Conservation (phyloP, 108 stramenopile species). For the Fistulifera pelliculosa region DNA sequence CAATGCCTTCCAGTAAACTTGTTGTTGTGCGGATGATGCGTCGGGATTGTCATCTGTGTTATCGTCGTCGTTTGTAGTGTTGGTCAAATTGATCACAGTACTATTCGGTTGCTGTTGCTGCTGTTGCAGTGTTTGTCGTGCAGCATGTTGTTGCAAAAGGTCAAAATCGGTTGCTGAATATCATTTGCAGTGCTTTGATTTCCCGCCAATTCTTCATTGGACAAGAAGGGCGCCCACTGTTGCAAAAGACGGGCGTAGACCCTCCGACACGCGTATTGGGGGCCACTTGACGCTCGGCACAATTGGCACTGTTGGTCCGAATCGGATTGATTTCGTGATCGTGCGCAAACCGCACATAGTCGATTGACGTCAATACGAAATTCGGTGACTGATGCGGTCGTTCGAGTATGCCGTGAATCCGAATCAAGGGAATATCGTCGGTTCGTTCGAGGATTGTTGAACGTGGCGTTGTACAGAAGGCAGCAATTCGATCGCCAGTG, state of each 20-base stretch:
- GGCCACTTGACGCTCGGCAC: not conserved
- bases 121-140: not conserved
- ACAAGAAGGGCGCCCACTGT: not conserved
- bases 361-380: not conserved
- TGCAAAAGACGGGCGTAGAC: not conserved
- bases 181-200: not conserved
- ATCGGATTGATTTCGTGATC: not conserved
- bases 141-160: not conserved
- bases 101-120: not conserved
- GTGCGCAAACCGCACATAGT: not conserved
- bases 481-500: no score
- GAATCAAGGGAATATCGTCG: no score
- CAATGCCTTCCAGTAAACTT: slow-evolving; percentile 20
- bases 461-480: no score
- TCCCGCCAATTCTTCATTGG: slow-evolving; percentile 4
- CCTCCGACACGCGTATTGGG: not conserved
- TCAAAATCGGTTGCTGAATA: not conserved
- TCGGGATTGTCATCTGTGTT: not conserved
- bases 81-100: no score
- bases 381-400: no score
- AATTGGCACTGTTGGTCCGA: not conserved
- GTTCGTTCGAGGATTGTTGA: no score
- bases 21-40: not conserved
- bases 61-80: not conserved
- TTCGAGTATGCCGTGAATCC: no score